Evolutionary conservation across 495 filamentous ascomycete genomes (phyloP).

Genomic region (Penicillium daleae): DNA sequence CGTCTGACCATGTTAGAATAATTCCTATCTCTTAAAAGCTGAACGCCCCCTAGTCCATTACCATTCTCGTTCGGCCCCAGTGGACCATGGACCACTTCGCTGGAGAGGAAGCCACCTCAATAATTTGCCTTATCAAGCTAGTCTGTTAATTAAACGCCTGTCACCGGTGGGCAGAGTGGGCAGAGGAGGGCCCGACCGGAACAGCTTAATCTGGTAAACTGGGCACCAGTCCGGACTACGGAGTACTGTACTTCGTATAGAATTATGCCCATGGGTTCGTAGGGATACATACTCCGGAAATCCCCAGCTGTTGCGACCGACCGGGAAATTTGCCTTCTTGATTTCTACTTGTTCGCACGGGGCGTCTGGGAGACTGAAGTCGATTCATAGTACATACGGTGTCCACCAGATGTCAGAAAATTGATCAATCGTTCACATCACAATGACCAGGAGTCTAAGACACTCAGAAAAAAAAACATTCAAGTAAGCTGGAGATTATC

Average conservation of each 20-base stretch:
- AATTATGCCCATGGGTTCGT: too few relatives aligned
- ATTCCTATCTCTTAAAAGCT: background rate
- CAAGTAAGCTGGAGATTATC: background rate
- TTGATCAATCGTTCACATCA: background rate
- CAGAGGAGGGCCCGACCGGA: background rate
- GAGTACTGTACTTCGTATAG: too few relatives aligned
- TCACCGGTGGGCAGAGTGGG: background rate
- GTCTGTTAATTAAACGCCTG: slow-evolving; percentile 1
- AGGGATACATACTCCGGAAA: background rate
- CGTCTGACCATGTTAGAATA: too few relatives aligned
- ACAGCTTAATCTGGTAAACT: slow-evolving; percentile 1
- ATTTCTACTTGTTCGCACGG: background rate
- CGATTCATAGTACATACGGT: background rate
- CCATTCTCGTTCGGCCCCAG: background rate
- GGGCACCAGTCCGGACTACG: too few relatives aligned
- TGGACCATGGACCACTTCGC: background rate
- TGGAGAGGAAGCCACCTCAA: background rate
- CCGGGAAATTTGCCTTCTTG: slow-evolving; percentile 1
- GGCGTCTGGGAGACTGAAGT: background rate
- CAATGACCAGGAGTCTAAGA: background rate
- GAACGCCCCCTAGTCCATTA: background rate
- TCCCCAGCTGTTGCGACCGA: background rate
- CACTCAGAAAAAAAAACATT: background rate
- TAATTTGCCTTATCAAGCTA: slow-evolving; percentile 1
- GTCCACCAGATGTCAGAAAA: background rate